Percentiles rank a stretch among this genome's conserved stretches.
Conservation (phyloP, 331 rosid species). For the Prunus yedoensis region DNA sequence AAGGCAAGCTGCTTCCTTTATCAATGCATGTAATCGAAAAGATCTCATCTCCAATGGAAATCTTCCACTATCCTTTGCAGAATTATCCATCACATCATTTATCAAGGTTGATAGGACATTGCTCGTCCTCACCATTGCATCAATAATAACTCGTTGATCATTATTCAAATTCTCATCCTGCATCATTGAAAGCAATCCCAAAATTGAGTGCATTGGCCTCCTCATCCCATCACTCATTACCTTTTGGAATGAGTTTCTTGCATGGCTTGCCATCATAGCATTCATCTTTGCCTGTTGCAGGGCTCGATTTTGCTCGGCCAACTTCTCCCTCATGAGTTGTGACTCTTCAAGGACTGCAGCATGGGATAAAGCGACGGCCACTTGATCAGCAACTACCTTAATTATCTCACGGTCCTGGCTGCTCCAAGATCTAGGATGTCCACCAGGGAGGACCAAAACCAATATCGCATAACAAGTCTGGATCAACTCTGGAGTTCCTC, state of each 20-base stretch:
- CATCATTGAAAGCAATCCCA: conserved; percentile 89
- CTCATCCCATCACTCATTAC: conserved; percentile 99
- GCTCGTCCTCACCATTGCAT: conserved; percentile 89
- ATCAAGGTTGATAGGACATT: conserved; percentile 83
- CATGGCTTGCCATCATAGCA: conserved; percentile 98
- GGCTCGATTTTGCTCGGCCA: conserved; percentile 97
- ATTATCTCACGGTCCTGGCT: conserved; percentile 86
- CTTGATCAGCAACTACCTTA: conserved; percentile 98
- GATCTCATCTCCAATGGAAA: conserved; percentile 76
- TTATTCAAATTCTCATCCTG: conserved; percentile 64
- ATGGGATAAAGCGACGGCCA: conserved; percentile 97
- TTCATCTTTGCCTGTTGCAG: conserved; percentile 81
- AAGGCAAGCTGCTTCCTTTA: conserved; percentile 95
- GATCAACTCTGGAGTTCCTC: conserved; percentile 90
- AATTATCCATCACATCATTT: conserved; percentile 86
- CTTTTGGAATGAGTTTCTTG: conserved; percentile 83
- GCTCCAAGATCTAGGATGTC: conserved; percentile 82
- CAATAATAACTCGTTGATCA: conserved; percentile 77
- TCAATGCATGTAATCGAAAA: conserved; percentile 72
- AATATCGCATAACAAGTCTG: conserved; percentile 79
- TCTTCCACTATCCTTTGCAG: conserved; percentile 75
- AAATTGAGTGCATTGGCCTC: conserved; percentile 95
- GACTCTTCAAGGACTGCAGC: conserved; percentile 98
- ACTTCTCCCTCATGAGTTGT: conserved; percentile 91
- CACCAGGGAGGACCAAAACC: conserved; percentile 87